A percentile compares a stretch with the other conserved stretches of the same genome.
These are phyloP conservation scores for Pyrenochaeta sp. DNA, from an alignment of 2,329 filamentous ascomycete species.

Conservation along the genomic window DNA sequence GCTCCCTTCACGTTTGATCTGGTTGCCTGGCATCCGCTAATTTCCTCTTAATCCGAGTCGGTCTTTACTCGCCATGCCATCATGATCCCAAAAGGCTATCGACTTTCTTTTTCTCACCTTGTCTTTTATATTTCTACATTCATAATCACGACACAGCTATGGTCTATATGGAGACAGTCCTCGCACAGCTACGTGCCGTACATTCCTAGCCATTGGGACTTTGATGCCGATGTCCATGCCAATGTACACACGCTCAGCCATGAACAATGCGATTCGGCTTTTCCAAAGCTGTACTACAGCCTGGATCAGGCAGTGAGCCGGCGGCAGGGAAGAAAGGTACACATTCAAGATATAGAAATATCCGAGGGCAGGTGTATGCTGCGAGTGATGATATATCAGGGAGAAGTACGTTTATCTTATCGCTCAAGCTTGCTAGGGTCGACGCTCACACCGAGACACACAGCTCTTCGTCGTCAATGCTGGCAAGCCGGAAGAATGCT, in stretches of 20 bases:
- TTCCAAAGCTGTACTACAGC: constrained; percentile 43
- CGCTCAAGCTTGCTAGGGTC: not conserved
- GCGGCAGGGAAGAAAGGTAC: constrained; percentile 37
- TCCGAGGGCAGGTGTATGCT: constrained; percentile 42
- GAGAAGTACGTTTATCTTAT: constrained; percentile 36
- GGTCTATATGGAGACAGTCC: constrained; percentile 39
- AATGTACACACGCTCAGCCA: constrained; percentile 44
- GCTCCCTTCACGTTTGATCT: constrained; percentile 10
- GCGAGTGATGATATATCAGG: constrained; percentile 38
- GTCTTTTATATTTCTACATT: constrained; percentile 41
- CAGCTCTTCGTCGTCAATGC: constrained; percentile 44
- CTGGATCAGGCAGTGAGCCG: constrained; percentile 34
- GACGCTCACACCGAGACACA: constrained; percentile 10
- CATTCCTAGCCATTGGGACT: constrained; percentile 27
- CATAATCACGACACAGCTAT: constrained; percentile 39
- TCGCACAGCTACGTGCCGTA: constrained; percentile 23
- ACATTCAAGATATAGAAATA: constrained; percentile 39
- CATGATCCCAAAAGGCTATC: constrained; percentile 41
- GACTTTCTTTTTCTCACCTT: constrained; percentile 36
- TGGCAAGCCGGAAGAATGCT: constrained; percentile 42
- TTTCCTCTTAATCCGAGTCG: constrained; percentile 11
- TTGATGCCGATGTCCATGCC: constrained; percentile 40
- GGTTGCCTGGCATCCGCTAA: constrained; percentile 7
- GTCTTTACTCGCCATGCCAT: constrained; percentile 38
- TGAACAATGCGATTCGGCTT: constrained; percentile 43